Base-by-base conservation (phyloP, 2,329 filamentous ascomycete species). In the Apiospora kogelbergensis region DNA sequence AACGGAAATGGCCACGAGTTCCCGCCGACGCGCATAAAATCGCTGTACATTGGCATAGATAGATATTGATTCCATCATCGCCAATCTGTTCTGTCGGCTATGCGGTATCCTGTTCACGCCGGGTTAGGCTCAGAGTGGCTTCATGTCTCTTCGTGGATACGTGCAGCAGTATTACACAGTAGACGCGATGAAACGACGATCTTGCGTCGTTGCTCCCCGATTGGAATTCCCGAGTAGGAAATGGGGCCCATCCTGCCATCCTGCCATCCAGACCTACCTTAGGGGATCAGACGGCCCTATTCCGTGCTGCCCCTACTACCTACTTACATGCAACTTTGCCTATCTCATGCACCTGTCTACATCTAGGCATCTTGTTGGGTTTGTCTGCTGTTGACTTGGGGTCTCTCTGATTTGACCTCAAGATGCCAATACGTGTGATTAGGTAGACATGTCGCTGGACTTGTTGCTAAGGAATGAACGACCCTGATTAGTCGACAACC, bases 141-240 rank as follows among this genome's bases (percentile, higher is more conserved):
- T 33, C 15, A 4, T 15, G 11, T 42, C 26, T 57, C 26, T 17
- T 30, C 48, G 24, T 57, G 48, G 48, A 30, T 33, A 57, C 48
- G 17, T 30, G 46, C 46, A 53, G 46, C 24, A 17, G 46, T 57
- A 57, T 33, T 20, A 33, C 53, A 37, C 53, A 37, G 33, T 60
- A 37, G 30, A 60, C 53, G 53, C 53, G 53, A 60, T 37, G 26
- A 60, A 37, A 60, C 53, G 53, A 60, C 53, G 26, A 60, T 60
- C 53, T 60, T 60, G 53, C 53, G 53, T 60, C 53, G 17, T 60
- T 11, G 20, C 53, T 20, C 53, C 20, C 53, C 53, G 30, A 33
- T 60, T 37, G 37, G 53, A 37, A 60, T 60, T 60, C 53, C 53
- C 26, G 37, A 37, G 53, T 60, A 37, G 53, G 53, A 37, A 37